These are phyloP conservation scores for Magnusiomyces paraingens DNA, from an alignment of 1,139 yeast genomes.

Conservation along the genomic window DNA sequence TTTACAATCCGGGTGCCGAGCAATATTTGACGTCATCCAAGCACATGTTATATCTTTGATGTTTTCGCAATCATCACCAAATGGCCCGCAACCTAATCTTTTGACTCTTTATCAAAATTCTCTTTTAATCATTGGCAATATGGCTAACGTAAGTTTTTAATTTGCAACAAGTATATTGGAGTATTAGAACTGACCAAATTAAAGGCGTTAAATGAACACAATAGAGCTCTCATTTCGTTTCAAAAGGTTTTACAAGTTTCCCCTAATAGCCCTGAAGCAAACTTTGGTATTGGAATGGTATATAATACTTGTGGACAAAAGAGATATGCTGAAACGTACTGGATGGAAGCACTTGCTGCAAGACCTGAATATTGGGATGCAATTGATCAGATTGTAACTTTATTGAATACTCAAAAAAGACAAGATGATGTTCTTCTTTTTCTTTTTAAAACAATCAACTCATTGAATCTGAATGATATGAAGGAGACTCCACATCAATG, in stretches of 20 bases:
- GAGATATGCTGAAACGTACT: constrained; percentile 21
- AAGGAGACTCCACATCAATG: constrained; percentile 20
- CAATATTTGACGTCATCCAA: no score
- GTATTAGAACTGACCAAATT: no score
- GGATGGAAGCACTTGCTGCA: constrained; percentile 21
- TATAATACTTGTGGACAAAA: constrained; percentile 18
- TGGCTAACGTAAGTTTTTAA: no score
- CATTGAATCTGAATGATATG: constrained; percentile 5
- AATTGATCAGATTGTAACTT: constrained; percentile 24
- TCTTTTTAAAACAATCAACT: constrained; percentile 14
- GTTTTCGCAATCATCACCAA: no score
- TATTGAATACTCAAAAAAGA: constrained; percentile 20
- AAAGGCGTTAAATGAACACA: no score
- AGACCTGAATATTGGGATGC: constrained; percentile 27
- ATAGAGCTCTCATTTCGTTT: constrained; percentile 11
- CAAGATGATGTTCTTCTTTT: constrained; percentile 22
- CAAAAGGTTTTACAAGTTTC: constrained; percentile 14
- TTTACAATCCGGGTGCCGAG: no score
- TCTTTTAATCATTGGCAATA: no score
- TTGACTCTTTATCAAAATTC: no score
- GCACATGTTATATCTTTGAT: no score
- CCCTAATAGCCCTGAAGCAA: constrained; percentile 23
- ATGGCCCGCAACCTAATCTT: no score
- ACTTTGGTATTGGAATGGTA: constrained; percentile 24
- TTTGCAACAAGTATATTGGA: no score